phyloP scores from a whole-genome alignment of 805 yeast species.

The Barnettozyma sp. region DNA sequence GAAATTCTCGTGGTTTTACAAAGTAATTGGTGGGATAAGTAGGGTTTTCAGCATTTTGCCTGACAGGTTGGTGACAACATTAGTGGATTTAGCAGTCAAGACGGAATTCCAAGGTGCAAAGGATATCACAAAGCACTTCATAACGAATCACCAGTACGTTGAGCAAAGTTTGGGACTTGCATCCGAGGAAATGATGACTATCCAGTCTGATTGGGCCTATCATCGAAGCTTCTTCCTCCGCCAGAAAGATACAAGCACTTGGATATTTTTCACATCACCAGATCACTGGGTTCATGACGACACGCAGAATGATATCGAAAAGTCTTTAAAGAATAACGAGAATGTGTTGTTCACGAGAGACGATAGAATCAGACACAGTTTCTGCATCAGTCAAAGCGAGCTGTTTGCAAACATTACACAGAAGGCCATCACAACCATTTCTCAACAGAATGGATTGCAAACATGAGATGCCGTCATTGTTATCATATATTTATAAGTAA shows the following conservation, averaged over 20 bases:
- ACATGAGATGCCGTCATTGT: too few relatives aligned
- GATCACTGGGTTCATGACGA: constrained; percentile 61
- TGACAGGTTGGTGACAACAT: constrained; percentile 7
- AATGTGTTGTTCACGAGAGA: constrained; percentile 28
- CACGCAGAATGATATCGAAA: constrained; percentile 40
- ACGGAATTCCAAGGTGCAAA: constrained; percentile 11
- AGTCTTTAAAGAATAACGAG: constrained; percentile 28
- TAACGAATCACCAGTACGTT: constrained; percentile 37
- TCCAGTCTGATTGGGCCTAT: constrained; percentile 41
- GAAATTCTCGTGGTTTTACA: constrained; percentile 26
- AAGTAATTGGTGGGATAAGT: constrained; percentile 26
- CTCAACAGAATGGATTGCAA: neutral
- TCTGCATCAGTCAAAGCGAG: constrained; percentile 49
- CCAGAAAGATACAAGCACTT: constrained; percentile 25
- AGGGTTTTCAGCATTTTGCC: constrained; percentile 23
- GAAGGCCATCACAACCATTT: constrained; percentile 7
- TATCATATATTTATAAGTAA: too few relatives aligned
- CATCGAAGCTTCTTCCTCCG: constrained; percentile 41
- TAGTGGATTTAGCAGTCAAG: constrained; percentile 9
- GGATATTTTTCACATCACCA: constrained; percentile 50
- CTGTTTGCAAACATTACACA: constrained; percentile 38
- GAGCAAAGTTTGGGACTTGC: constrained; percentile 53
- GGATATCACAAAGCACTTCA: constrained; percentile 36
- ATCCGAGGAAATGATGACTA: constrained; percentile 48
- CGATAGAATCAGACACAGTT: constrained; percentile 45